Base-by-base conservation (phyloP, 345 rosid genomes). In the Capsella bursapastoris region DNA sequence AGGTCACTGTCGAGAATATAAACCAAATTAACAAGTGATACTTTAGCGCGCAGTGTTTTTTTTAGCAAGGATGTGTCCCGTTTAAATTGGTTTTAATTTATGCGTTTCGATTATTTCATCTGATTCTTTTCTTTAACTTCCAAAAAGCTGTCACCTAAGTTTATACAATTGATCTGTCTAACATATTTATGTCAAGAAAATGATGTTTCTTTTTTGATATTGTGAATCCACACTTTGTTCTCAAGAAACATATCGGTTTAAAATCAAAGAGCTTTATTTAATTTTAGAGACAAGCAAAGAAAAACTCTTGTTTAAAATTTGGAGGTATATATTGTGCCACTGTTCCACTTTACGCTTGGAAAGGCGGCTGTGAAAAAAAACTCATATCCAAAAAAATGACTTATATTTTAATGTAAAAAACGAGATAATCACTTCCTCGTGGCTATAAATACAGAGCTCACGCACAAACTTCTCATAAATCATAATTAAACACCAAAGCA, bases 1-100 rank as follows among this genome's bases (percentile, higher is more conserved):
- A 51, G 55, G 73, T 74, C 64, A 68, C 70, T 53, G 1, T 68
- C 49, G 27, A 60, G 79, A 61, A 75, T 75, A 61, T 68, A 51
- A 75, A 61, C 79, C 64, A 52, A 68, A 60, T 43, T 52, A 75
- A 59, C 56, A 40, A 60, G 34, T 57, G 25, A 50, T 59, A 40
- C 55, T 75, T 50, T 67, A 49, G 8, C n/a, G n/a, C n/a, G n/a
- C n/a, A n/a, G n/a, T n/a, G n/a, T n/a, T n/a, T n/a, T 57, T 64
- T 59, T 45, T 34, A 61, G 44, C 59, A 49, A 49, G 51, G 52
- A 60, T 27, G 60, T 61, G 43, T 50, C 58, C 32, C 49, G 37
- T 57, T 32, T 57, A 44, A 44, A 57, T 8, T 9, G 22, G 29
- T 48, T 64, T 32, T n/a, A n/a, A n/a, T n/a, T 48, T 25, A 45